phyloP scores from a whole-genome alignment of 306 rosid genomes.

The Medicago ruthenica region DNA sequence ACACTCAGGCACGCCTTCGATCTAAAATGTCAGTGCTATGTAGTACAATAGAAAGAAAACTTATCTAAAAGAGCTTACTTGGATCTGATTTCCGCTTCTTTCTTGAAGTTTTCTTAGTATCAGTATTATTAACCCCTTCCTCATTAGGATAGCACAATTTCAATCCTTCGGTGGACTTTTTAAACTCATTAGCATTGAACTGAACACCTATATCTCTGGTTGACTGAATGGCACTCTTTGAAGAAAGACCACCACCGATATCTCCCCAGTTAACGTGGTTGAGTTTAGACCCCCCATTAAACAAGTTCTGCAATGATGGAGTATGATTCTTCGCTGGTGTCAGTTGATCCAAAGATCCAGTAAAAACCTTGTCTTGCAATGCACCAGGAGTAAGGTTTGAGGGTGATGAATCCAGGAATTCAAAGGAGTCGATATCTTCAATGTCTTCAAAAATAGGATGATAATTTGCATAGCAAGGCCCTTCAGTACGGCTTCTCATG shows the following conservation, averaged over 20 bases:
- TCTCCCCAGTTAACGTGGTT: constrained; percentile 71
- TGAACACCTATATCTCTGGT: constrained; percentile 73
- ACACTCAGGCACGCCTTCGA: neutral
- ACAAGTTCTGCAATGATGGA: constrained; percentile 76
- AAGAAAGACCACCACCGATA: constrained; percentile 53
- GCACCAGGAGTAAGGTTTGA: constrained; percentile 49
- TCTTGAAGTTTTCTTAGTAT: constrained; percentile 51
- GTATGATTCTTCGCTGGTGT: constrained; percentile 60
- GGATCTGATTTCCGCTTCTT: constrained; percentile 75
- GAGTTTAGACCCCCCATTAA: constrained; percentile 78
- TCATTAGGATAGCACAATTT: constrained; percentile 57
- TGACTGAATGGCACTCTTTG: constrained; percentile 52
- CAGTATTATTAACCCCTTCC: constrained; percentile 34
- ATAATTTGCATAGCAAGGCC: constrained; percentile 58
- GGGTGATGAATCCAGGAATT: constrained; percentile 55
- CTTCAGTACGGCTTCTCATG: constrained; percentile 55
- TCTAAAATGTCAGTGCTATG: neutral
- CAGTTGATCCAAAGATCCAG: constrained; percentile 57
- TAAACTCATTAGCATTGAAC: constrained; percentile 73
- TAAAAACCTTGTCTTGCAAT: constrained; percentile 58
- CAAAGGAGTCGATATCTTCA: constrained; percentile 77
- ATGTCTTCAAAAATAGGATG: constrained; percentile 73
- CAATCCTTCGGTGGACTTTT: constrained; percentile 73
- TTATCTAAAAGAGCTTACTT: constrained; percentile 51
- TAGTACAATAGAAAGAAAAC: neutral